These are phyloP conservation scores for Plicaturopsis crispa DNA, from an alignment of 768 basidiomycete species.

Conservation along the genomic window DNA sequence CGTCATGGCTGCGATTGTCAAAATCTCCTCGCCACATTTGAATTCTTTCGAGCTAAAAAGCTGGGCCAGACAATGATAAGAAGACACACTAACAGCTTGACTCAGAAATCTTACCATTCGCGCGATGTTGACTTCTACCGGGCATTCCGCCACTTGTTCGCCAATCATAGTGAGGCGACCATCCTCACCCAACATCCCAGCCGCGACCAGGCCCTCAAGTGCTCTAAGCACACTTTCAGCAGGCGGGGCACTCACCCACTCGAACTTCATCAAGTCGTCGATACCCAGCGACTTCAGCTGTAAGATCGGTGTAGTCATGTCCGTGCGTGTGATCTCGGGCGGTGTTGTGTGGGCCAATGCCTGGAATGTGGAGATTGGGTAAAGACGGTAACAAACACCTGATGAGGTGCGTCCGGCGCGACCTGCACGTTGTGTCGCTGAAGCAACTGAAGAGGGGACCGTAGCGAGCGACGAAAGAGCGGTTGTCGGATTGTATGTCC, in stretches of 20 bases:
- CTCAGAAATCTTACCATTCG: conserved; percentile 61
- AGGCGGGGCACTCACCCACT: conserved; percentile 89
- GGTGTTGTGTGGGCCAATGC: conserved; percentile 63
- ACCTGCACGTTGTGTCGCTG: conserved; percentile 88
- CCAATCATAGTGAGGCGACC: conserved; percentile 74
- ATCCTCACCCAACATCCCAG: conserved; percentile 81
- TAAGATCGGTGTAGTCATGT: conserved; percentile 86
- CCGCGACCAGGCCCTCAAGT: conserved; percentile 70
- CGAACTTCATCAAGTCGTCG: conserved; percentile 92
- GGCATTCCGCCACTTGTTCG: conserved; percentile 86
- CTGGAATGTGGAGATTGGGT: conserved; percentile 55
- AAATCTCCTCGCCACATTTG: conserved; percentile 89
- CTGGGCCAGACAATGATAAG: conserved; percentile 30
- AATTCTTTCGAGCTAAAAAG: conserved; percentile 80
- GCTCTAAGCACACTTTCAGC: conserved; percentile 81
- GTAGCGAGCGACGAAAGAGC: conserved; percentile 78
- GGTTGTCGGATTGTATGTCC: conserved; percentile 83
- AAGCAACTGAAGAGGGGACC: conserved; percentile 80
- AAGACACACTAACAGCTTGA: not conserved
- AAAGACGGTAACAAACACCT: conserved; percentile 90
- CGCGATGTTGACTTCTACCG: conserved; percentile 89
- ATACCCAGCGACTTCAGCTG: conserved; percentile 94
- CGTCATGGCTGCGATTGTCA: conserved; percentile 95
- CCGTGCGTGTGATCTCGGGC: conserved; percentile 87
- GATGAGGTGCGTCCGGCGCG: conserved; percentile 91